These are phyloP conservation scores for Ilex aquifolium DNA, from an alignment of 257 asterid genomes.

Conservation along the genomic window DNA sequence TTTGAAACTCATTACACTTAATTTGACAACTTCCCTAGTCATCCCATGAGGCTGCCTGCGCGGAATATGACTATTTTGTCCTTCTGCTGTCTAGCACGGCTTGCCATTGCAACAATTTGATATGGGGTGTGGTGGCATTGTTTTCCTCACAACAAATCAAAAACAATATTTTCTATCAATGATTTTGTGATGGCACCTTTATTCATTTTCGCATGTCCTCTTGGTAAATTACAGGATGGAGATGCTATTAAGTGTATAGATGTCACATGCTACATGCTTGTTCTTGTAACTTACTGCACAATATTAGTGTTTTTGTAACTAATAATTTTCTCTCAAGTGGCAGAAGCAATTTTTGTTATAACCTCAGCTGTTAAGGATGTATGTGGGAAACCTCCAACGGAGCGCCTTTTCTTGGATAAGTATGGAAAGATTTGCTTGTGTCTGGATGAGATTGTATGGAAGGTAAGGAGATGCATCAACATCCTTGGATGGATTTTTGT, in stretches of 20 bases:
- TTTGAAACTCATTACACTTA: no score
- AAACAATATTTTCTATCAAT: not conserved
- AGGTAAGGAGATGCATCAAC: slow-evolving; percentile 41
- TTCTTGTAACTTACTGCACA: not conserved
- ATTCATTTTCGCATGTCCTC: not conserved
- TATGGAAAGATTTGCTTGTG: slow-evolving; percentile 95
- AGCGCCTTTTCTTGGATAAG: slow-evolving; percentile 89
- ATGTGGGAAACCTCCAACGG: slow-evolving; percentile 87
- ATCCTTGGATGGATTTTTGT: not conserved
- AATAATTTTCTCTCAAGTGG: slow-evolving; percentile 38
- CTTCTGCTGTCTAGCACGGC: no score
- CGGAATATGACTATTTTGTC: no score
- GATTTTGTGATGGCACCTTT: not conserved
- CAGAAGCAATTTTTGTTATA: slow-evolving; percentile 81
- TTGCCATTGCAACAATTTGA: no score
- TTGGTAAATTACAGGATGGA: not conserved
- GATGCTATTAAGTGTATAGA: not conserved
- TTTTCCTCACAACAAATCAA: no score
- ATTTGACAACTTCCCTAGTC: no score
- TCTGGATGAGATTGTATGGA: slow-evolving; percentile 96
- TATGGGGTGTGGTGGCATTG: no score
- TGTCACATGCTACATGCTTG: not conserved
- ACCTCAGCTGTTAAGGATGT: slow-evolving; percentile 93
- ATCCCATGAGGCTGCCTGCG: no score
- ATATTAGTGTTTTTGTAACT: not conserved